Percentiles rank a stretch among this genome's conserved stretches.
Evolutionary conservation across 2,329 filamentous ascomycete species (phyloP).

Genomic region (Juglanconis juglandina): DNA sequence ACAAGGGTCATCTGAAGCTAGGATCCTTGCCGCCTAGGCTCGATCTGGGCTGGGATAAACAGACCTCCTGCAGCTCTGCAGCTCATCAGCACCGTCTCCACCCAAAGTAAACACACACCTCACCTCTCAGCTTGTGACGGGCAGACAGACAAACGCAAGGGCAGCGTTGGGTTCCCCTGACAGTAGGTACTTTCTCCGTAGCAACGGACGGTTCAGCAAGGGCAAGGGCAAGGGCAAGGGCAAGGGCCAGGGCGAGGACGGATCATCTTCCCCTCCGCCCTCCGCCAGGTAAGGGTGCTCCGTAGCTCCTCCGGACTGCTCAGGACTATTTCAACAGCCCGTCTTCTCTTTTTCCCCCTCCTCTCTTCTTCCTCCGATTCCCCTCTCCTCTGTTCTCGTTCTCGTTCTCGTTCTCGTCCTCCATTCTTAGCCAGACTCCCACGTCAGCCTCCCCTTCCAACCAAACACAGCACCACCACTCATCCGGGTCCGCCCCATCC

Average conservation of each 20-base stretch:
- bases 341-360: slow-evolving; percentile 18
- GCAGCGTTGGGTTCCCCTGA: background rate
- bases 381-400: slow-evolving; percentile 2
- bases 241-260: slow-evolving; percentile 3
- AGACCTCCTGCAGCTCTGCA: slow-evolving; percentile 12
- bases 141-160: background rate
- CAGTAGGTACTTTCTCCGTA: background rate
- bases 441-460: slow-evolving; percentile 21
- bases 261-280: slow-evolving; percentile 8
- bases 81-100: slow-evolving; percentile 9
- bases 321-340: slow-evolving; percentile 18
- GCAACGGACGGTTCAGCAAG: background rate
- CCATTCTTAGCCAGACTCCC: slow-evolving; percentile 23
- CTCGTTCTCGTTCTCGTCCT: slow-evolving; percentile 16
- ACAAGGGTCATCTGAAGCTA: slow-evolving; percentile 13
- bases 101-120: slow-evolving; percentile 17
- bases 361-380: slow-evolving; percentile 8
- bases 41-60: slow-evolving; percentile 12
- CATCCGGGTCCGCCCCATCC: slow-evolving; percentile 17
- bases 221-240: background rate
- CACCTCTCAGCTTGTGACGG: background rate
- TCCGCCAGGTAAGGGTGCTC: background rate
- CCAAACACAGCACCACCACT: slow-evolving; percentile 28
- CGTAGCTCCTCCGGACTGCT: background rate
- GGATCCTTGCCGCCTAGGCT: slow-evolving; percentile 14